Percentiles rank a stretch among this genome's conserved stretches.
Conservation (phyloP, 179 eudicot genomes). For the Nepenthes alata region DNA sequence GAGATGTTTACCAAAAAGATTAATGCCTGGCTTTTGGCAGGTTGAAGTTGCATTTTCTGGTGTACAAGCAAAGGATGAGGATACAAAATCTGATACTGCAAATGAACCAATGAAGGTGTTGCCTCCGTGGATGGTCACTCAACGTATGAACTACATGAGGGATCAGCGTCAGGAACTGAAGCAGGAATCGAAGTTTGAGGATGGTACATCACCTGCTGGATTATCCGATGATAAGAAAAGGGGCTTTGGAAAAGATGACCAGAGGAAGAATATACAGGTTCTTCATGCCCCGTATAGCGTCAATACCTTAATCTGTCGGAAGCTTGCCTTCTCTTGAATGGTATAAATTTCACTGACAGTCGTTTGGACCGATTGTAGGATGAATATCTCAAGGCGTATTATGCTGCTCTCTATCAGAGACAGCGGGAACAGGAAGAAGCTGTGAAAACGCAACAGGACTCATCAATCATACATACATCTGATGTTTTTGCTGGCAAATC, state of each 20-base stretch:
- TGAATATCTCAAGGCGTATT: slow-evolving; percentile 81
- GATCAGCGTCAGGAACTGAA: slow-evolving; percentile 83
- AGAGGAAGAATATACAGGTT: slow-evolving; percentile 40
- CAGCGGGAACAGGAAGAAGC: slow-evolving; percentile 59
- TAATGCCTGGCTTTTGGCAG: slow-evolving; percentile 20
- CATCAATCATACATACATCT: slow-evolving; percentile 12
- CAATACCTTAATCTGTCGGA: background rate
- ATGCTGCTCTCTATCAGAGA: slow-evolving; percentile 58
- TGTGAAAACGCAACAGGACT: slow-evolving; percentile 32
- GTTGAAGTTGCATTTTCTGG: slow-evolving; percentile 77
- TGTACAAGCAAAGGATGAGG: slow-evolving; percentile 49
- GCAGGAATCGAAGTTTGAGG: slow-evolving; percentile 51
- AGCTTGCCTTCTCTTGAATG: slow-evolving; percentile 6
- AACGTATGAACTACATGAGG: slow-evolving; percentile 77
- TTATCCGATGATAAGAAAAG: slow-evolving; percentile 65
- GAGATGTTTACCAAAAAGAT: background rate
- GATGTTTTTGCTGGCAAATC: slow-evolving; percentile 17
- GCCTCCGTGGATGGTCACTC: slow-evolving; percentile 98
- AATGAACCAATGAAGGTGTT: slow-evolving; percentile 56
- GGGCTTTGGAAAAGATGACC: slow-evolving; percentile 26
- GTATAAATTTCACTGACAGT: background rate
- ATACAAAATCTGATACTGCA: slow-evolving; percentile 37
- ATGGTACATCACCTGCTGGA: slow-evolving; percentile 32
- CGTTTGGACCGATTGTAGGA: slow-evolving; percentile 27
- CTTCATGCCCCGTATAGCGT: slow-evolving; percentile 4